Evolutionary conservation across 2,329 filamentous ascomycete species (phyloP).

Genomic region (Trichoderma sp.): DNA sequence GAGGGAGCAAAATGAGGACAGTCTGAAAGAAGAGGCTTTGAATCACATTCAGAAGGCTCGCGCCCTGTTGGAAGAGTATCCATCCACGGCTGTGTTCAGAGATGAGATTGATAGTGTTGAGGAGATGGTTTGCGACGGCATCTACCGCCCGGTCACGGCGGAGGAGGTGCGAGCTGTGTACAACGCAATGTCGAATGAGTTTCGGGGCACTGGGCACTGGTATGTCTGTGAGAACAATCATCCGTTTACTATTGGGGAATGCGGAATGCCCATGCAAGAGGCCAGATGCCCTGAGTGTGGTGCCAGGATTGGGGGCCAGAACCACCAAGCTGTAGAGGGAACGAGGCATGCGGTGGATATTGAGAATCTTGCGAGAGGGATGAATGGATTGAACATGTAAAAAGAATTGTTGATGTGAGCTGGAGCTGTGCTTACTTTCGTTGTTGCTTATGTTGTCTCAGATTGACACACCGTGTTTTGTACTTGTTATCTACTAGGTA

Average conservation of each 20-base stretch:
- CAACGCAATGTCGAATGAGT: slow-evolving; percentile 45
- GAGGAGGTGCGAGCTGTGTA: slow-evolving; percentile 46
- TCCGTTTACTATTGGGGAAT: slow-evolving; percentile 62
- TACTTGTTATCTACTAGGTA: neutral
- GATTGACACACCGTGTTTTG: neutral
- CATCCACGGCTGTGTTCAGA: neutral
- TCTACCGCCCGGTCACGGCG: slow-evolving; percentile 41
- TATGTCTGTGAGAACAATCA: slow-evolving; percentile 34
- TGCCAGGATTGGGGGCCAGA: slow-evolving; percentile 52
- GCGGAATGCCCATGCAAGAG: slow-evolving; percentile 62
- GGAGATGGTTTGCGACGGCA: slow-evolving; percentile 29
- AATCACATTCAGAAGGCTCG: neutral
- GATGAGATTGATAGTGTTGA: slow-evolving; percentile 9
- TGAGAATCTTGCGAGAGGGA: slow-evolving; percentile 7
- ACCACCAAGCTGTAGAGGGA: slow-evolving; percentile 51
- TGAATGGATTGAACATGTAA: neutral
- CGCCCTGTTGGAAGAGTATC: neutral
- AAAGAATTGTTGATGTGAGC: neutral
- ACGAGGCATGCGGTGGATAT: slow-evolving; percentile 45
- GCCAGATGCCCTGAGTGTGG: slow-evolving; percentile 63
- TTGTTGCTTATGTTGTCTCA: neutral
- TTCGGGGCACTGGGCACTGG: slow-evolving; percentile 37
- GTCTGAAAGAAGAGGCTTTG: slow-evolving; percentile 16
- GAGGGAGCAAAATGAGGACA: slow-evolving; percentile 18
- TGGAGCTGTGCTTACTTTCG: neutral